Evolutionary conservation across 176 grass and related monocot genomes (phyloP), one percentile per base, ranked within the genome.

Genomic region (Oryza punctata): DNA sequence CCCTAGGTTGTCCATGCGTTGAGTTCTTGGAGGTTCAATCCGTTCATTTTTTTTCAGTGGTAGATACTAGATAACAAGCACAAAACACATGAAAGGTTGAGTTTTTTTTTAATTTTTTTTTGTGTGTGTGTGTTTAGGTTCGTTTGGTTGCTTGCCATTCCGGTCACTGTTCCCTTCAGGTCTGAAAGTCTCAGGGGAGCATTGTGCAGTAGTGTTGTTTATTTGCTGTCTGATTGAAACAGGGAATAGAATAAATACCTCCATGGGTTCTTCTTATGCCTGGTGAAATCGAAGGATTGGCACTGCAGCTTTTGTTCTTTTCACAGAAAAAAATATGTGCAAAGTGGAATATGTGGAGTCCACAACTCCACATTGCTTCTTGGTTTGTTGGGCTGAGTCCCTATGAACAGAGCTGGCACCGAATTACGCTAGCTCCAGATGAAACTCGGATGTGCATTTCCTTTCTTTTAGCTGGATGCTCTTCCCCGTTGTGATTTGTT

Each of bases 181-280:
- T 27, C 10, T 28, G 10, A 23, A 5, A 54, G 38, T 65, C 70
- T 63, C 14, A 54, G 16, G 5, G 7, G 72, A 21, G 25, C 47
- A 16, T 69, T 63, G 85, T 57, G 35, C 43, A 7, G 37, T 41
- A 41, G 38, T 8, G 24, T 69, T 75, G 35, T 44, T 87, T 88
- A 30, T 50, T 50, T 88, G 2, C 7, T 73, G 19, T 78, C 45
- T 44, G 16, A 12, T 83, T 38, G 59, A 32, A 32, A 59, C 67
- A 78, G 43, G 54, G 75, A 67, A 66, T 67, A 54, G 7, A 67
- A 78, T 78, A 19, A 40, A n/a, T 67, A 43, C 67, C 12, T 67
- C 44, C 5, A 68, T 67, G 72, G 25, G 18, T 75, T 87, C 71
- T 63, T 88, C 71, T 63, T 88, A 10, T 35, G 21, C 19, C 24